Evolutionary conservation across 2,329 filamentous ascomycete genomes (phyloP).

Genomic region (Colletotrichum godetiae): DNA sequence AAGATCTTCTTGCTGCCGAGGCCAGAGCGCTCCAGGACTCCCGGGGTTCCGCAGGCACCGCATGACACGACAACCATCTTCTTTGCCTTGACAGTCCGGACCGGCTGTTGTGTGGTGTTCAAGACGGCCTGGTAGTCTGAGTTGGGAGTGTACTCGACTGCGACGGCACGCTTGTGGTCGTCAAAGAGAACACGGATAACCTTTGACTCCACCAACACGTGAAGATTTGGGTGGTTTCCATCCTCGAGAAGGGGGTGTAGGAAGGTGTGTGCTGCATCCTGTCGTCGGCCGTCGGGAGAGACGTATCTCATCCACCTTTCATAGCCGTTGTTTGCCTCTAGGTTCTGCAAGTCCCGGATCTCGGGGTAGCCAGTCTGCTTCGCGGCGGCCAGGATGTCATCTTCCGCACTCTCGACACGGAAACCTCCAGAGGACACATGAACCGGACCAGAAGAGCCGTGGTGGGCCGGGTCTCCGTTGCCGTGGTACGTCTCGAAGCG

Average conservation of each 20-base stretch:
- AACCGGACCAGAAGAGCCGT: constrained; percentile 60
- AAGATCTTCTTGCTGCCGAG: constrained; percentile 52
- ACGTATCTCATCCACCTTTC: constrained; percentile 43
- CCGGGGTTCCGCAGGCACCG: constrained; percentile 56
- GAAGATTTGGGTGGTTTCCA: constrained; percentile 43
- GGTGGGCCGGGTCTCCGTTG: constrained; percentile 42
- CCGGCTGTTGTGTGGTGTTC: constrained; percentile 27
- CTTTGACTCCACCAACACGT: constrained; percentile 45
- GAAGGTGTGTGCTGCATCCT: constrained; percentile 44
- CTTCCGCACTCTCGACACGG: constrained; percentile 47
- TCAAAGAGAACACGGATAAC: constrained; percentile 53
- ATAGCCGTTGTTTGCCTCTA: constrained; percentile 53
- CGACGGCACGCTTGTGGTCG: constrained; percentile 63
- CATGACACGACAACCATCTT: constrained; percentile 59
- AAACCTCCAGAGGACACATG: constrained; percentile 60
- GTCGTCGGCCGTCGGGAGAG: constrained; percentile 50
- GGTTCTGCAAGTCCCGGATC: constrained; percentile 60
- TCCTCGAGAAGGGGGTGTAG: constrained; percentile 44
- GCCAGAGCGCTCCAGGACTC: constrained; percentile 64
- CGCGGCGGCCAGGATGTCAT: constrained; percentile 59
- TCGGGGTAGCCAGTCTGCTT: constrained; percentile 57
- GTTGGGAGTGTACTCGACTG: constrained; percentile 67
- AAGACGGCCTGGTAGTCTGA: constrained; percentile 38
- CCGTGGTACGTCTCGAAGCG: constrained; percentile 47
- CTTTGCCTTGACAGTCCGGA: constrained; percentile 47